Evolutionary conservation across 2,329 filamentous ascomycete species (phyloP).

Genomic region (Pseudofabraea citricarpa): DNA sequence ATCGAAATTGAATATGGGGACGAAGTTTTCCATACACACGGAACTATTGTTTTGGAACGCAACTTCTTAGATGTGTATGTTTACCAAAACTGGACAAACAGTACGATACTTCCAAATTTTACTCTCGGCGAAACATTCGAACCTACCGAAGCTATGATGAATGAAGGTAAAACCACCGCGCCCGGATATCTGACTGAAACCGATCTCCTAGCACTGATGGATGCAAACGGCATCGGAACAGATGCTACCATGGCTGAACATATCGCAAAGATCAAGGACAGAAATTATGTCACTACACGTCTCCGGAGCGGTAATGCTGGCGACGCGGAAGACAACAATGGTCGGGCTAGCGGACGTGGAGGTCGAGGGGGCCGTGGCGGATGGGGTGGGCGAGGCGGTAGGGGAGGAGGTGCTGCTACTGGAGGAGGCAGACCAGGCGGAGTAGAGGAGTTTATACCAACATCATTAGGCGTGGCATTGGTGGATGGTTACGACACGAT

Average conservation of each 20-base stretch:
- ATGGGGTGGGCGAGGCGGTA: constrained; percentile 36
- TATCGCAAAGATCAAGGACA: constrained; percentile 89
- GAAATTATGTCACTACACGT: constrained; percentile 75
- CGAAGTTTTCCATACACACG: constrained; percentile 77
- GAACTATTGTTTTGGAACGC: constrained; percentile 76
- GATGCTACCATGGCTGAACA: constrained; percentile 99
- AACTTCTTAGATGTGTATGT: constrained; percentile 96
- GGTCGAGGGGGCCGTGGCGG: constrained; percentile 33
- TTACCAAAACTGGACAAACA: constrained; percentile 95
- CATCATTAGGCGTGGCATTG: constrained; percentile 82
- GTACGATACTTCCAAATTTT: constrained; percentile 75
- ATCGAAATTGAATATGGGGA: constrained; percentile 80
- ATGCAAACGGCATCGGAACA: constrained; percentile 96
- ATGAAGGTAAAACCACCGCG: constrained; percentile 82
- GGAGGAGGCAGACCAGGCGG: constrained; percentile 39
- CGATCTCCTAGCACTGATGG: constrained; percentile 93
- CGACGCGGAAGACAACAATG: constrained; percentile 31
- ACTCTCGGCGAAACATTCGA: constrained; percentile 76
- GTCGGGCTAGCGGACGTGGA: constrained; percentile 30
- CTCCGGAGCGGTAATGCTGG: constrained; percentile 34
- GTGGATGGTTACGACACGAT: constrained; percentile 94
- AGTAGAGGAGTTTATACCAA: constrained; percentile 87
- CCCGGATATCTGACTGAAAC: constrained; percentile 90
- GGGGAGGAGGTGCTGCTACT: constrained; percentile 34
- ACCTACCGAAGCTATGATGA: constrained; percentile 83